phyloP scores from a whole-genome alignment of 2,329 filamentous ascomycete species.

The Paracamarosporium sp. region DNA sequence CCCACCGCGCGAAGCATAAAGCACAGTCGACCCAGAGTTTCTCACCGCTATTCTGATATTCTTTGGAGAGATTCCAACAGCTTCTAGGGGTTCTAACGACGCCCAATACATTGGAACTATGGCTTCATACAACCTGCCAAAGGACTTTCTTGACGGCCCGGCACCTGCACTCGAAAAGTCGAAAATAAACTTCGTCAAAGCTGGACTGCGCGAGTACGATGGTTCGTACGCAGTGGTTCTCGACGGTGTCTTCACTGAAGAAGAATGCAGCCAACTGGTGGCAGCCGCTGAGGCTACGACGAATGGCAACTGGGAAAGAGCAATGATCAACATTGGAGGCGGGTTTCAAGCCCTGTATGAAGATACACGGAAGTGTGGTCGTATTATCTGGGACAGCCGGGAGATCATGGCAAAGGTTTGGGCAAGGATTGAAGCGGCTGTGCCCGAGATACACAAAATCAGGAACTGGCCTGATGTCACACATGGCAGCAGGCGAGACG shows the following conservation, averaged over 20 bases:
- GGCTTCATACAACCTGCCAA: constrained; percentile 40
- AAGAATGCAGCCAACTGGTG: constrained; percentile 62
- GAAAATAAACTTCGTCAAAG: constrained; percentile 61
- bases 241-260: constrained; percentile 67
- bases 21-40: too few species aligned
- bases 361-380: constrained; percentile 71
- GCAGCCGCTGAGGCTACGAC: constrained; percentile 39
- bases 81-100: too few species aligned
- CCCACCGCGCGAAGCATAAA: too few species aligned
- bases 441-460: constrained; percentile 58
- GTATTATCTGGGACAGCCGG: constrained; percentile 76
- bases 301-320: constrained; percentile 65
- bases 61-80: not conserved
- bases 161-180: constrained; percentile 55
- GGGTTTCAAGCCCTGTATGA: constrained; percentile 65
- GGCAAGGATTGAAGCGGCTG: constrained; percentile 58
- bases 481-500: constrained; percentile 52
- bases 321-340: constrained; percentile 70
- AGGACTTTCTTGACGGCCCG: constrained; percentile 56
- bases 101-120: constrained; percentile 18
- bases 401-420: constrained; percentile 69
- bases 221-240: constrained; percentile 66
- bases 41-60: not conserved
- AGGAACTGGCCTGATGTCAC: constrained; percentile 48
- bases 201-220: constrained; percentile 59